Evolutionary conservation across 2,329 filamentous ascomycete species (phyloP).

Genomic region (Talaromyces sp.): DNA sequence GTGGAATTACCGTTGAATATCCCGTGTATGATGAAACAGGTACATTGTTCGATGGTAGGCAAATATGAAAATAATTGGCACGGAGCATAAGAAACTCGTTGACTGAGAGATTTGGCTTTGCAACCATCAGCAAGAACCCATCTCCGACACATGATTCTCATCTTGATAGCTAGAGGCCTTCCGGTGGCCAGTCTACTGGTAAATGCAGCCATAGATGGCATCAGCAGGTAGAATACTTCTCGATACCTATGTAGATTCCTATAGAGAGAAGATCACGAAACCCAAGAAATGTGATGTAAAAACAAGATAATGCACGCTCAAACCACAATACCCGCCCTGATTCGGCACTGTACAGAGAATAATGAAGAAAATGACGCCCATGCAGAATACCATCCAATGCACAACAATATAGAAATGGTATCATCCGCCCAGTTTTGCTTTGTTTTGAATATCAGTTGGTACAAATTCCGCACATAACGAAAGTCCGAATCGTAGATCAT

Average conservation of each 20-base stretch:
- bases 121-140: too few species aligned
- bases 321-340: conserved; percentile 6
- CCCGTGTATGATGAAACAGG: too few species aligned
- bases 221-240: neutral
- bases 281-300: neutral
- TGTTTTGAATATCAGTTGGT: neutral
- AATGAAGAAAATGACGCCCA: neutral
- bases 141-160: too few species aligned
- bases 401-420: conserved; percentile 5
- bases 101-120: too few species aligned
- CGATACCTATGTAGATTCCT: neutral
- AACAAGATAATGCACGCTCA: conserved; percentile 10
- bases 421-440: conserved; percentile 7
- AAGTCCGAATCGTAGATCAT: neutral
- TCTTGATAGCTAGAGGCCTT: too few species aligned
- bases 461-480: conserved; percentile 4
- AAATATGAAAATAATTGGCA: too few species aligned
- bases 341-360: conserved; percentile 6
- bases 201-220: too few species aligned
- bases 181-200: too few species aligned
- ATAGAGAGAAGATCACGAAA: neutral
- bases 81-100: too few species aligned
- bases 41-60: too few species aligned
- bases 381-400: conserved; percentile 8
- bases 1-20: too few species aligned